Evolutionary conservation across 2,329 filamentous ascomycete genomes (phyloP), one percentile per base, ranked within the genome.

Genomic region (Pseudogymnoascus sp.): DNA sequence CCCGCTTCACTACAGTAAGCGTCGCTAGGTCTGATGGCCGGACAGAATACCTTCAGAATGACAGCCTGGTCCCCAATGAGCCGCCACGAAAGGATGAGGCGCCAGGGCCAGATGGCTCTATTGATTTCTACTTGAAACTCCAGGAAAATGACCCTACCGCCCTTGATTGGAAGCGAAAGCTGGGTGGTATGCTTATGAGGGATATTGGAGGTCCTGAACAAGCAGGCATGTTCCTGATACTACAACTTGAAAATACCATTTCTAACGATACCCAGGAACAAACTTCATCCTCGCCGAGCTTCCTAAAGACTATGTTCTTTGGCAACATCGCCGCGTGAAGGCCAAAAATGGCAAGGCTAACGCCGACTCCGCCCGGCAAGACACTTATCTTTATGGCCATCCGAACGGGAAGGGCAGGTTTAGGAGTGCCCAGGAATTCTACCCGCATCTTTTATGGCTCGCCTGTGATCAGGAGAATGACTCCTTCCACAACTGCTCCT

Each of bases 371-470:
- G 80, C 83, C 68, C 74, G 82, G 62, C 80, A 83, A 67, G 83
- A 86, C 69, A 81, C 81, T 33, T 85, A 85, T 66, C 75, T 86
- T 5, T 85, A 85, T 69, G 83, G 83, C 19, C 82, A 85, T 68
- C 83, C 82, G 2, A 73, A 77, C 52, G 83, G 82, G 14, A 80
- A 78, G 70, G 84, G 84, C 72, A 77, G 82, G 59, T 86, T 80
- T 69, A 73, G 83, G 62, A 85, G 81, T 68, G 82, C 83, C 0
- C 78, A 77, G 60, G 83, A 85, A 65, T 85, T 85, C 74, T 83
- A 84, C 72, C 81, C 81, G 2, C 83, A 86, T 69, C 72, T 85
- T 2, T 70, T 84, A 1, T 84, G 83, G 81, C 77, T 86, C 1
- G 74, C 73, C 55, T 80, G 78, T 19, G 83, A 85, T 66, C 76